A percentile compares a stretch with the other conserved stretches of the same genome.
phyloP scores from a whole-genome alignment of 2,329 filamentous ascomycete species.

The Pestalotiopsis sp. region DNA sequence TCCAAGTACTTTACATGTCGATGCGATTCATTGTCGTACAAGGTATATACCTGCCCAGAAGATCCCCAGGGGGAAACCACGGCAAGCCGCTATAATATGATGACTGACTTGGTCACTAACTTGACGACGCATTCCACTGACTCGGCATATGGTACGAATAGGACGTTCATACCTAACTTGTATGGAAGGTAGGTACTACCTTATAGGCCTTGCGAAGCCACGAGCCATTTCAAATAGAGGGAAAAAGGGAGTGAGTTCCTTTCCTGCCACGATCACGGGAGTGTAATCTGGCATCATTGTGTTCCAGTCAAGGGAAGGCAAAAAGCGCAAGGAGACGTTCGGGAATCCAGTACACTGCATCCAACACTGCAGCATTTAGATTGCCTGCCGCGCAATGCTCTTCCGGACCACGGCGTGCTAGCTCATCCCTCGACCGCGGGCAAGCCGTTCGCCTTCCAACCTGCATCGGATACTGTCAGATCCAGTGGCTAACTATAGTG shows the following conservation, averaged over 20 bases:
- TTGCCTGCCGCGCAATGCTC: constrained; percentile 11
- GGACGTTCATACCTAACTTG: not conserved
- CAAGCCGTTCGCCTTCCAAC: not conserved
- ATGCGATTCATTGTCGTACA: not conserved
- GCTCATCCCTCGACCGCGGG: not conserved
- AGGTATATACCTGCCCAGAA: not conserved
- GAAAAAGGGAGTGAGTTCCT: not conserved
- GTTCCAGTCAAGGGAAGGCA: not conserved
- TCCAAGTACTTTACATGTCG: not conserved
- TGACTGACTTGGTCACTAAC: not conserved
- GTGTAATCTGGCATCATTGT: not conserved
- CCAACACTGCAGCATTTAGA: constrained; percentile 1
- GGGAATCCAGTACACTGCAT: not conserved
- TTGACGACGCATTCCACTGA: not conserved
- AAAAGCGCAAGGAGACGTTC: not conserved
- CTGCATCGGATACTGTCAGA: not conserved
- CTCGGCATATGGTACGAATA: not conserved
- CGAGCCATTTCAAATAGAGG: not conserved
- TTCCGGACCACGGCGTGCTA: not conserved
- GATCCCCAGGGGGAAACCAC: not conserved
- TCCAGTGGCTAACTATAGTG: not conserved
- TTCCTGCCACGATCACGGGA: not conserved
- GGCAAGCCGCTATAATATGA: not conserved
- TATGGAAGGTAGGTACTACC: not conserved
- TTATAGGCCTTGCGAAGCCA: not conserved